Conservation (phyloP, 1,139 yeast genomes). For the Saccharomycopsis phalli region DNA sequence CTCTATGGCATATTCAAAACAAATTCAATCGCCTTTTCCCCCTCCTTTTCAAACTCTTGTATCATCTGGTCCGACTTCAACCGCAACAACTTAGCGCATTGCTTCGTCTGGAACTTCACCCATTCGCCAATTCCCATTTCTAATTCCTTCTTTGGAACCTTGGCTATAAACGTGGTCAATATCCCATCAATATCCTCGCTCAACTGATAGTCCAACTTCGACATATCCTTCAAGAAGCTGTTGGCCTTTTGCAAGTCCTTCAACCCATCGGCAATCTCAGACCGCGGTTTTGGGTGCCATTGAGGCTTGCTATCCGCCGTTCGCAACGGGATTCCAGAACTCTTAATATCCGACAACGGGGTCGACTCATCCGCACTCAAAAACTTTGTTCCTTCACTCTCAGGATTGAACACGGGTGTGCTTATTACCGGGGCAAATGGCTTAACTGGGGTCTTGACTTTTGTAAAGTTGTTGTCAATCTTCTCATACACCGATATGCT, state of each 20-base stretch:
- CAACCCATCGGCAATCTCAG: constrained; percentile 7
- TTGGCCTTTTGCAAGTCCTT: constrained; percentile 17
- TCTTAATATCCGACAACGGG: constrained; percentile 2
- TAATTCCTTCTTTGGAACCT: constrained; percentile 63
- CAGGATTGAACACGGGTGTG: constrained; percentile 15
- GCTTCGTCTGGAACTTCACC: constrained; percentile 48
- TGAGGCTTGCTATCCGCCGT: constrained; percentile 2
- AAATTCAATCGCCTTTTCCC: constrained; percentile 31
- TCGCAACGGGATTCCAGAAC: constrained; percentile 6
- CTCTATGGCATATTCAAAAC: constrained; percentile 8
- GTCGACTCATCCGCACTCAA: constrained; percentile 8
- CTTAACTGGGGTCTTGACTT: constrained; percentile 2
- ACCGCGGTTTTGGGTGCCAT: constrained; percentile 9
- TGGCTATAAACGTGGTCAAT: constrained; percentile 51
- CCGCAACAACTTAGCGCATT: constrained; percentile 31
- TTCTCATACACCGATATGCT: constrained; percentile 16
- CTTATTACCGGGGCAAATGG: neutral
- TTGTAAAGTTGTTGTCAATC: constrained; percentile 1
- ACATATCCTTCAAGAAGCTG: constrained; percentile 14
- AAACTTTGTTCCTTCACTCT: constrained; percentile 8
- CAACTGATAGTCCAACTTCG: constrained; percentile 23
- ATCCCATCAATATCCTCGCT: constrained; percentile 57
- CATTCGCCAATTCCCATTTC: constrained; percentile 64
- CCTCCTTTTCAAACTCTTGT: constrained; percentile 35
- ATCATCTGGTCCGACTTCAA: constrained; percentile 36